A percentile compares a stretch with the other conserved stretches of the same genome.
Conservation (phyloP, 306 rosid species). For the Dalbergia cochinchinensis region DNA sequence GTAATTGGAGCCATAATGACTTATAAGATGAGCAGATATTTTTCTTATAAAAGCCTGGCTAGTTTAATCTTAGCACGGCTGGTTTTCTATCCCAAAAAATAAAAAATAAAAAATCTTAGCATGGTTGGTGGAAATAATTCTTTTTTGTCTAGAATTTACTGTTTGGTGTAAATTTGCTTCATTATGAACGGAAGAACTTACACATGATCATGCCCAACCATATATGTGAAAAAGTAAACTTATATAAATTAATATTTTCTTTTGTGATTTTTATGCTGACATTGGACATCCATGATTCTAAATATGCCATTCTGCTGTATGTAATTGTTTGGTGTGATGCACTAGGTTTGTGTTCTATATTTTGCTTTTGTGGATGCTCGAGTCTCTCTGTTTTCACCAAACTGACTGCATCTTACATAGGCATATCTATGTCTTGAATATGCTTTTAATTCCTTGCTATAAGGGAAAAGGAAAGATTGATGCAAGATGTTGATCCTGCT, state of each 20-base stretch:
- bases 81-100: too few relatives aligned
- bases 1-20: slow-evolving; percentile 4
- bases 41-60: slow-evolving; percentile 27
- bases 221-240: background rate
- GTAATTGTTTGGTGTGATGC: slow-evolving; percentile 11
- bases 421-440: slow-evolving; percentile 9
- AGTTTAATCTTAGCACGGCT: background rate
- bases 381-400: slow-evolving; percentile 31
- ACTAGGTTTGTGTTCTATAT: slow-evolving; percentile 8
- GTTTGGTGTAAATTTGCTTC: slow-evolving; percentile 23
- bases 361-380: slow-evolving; percentile 28
- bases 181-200: slow-evolving; percentile 1
- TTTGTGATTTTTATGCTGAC: background rate
- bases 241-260: slow-evolving; percentile 1
- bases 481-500: slow-evolving; percentile 14
- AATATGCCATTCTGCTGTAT: background rate
- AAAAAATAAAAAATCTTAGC: background rate
- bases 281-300: background rate
- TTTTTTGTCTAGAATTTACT: slow-evolving; percentile 32
- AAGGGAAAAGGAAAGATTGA: background rate
- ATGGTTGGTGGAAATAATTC: slow-evolving; percentile 23
- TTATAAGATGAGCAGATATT: background rate
- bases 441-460: slow-evolving; percentile 30
- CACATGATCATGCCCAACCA: slow-evolving; percentile 19
- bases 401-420: slow-evolving; percentile 2